phyloP scores from a whole-genome alignment of 2,329 filamentous ascomycete genomes.

The Penicillium paneum region DNA sequence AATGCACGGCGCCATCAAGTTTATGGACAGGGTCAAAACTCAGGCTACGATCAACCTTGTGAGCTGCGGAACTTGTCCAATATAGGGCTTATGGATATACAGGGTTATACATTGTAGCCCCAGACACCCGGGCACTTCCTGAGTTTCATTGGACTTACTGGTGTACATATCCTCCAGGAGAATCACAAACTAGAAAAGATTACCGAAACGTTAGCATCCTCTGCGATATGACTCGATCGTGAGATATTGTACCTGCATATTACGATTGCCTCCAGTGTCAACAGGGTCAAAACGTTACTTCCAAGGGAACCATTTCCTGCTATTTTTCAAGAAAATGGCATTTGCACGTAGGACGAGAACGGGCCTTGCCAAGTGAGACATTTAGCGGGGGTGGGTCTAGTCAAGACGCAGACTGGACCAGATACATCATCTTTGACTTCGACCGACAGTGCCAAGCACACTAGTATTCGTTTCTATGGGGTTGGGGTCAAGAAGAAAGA shows the following conservation, averaged over 20 bases:
- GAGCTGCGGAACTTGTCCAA: neutral
- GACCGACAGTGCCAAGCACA: neutral
- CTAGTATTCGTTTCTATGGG: neutral
- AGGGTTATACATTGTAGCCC: neutral
- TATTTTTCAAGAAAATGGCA: neutral
- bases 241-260: slow-evolving; percentile 7
- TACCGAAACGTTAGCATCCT: neutral
- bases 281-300: neutral
- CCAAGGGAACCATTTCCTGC: neutral
- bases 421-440: neutral
- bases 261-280: neutral
- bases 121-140: neutral
- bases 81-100: neutral
- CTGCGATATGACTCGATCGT: neutral
- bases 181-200: neutral
- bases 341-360: neutral
- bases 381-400: slow-evolving; percentile 1
- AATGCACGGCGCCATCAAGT: neutral
- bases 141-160: neutral
- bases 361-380: slow-evolving; percentile 1
- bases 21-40: neutral
- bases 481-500: neutral
- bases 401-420: neutral
- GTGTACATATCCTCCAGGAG: neutral
- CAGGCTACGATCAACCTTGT: neutral